Conservation (phyloP, 2,329 filamentous ascomycete genomes). For the Sarocladium kiliense region DNA sequence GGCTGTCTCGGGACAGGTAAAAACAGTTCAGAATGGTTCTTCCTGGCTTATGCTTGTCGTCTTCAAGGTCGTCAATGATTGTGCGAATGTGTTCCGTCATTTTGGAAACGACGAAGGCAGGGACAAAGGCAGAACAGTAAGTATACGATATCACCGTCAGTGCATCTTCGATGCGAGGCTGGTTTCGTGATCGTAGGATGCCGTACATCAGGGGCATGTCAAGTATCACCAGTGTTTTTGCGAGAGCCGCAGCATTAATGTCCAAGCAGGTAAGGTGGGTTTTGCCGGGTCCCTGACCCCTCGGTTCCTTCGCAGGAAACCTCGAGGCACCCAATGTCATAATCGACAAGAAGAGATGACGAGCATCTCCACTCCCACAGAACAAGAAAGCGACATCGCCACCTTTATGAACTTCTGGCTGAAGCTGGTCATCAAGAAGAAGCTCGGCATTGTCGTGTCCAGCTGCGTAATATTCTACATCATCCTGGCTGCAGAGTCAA, state of each 20-base stretch:
- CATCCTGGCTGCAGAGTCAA: not conserved
- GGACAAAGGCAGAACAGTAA: slow-evolving; percentile 15
- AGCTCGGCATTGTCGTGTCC: not conserved
- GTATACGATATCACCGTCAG: slow-evolving; percentile 16
- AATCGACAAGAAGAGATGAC: slow-evolving; percentile 16
- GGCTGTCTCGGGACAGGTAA: not conserved
- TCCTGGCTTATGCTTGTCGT: not conserved
- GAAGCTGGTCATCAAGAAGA: not conserved
- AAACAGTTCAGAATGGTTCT: not conserved
- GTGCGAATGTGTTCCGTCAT: slow-evolving; percentile 14
- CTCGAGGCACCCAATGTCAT: not conserved
- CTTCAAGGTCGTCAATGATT: slow-evolving; percentile 14
- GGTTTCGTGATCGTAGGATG: not conserved
- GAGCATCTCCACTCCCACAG: slow-evolving; percentile 19
- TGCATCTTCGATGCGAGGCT: slow-evolving; percentile 9
- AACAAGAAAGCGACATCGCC: slow-evolving; percentile 16
- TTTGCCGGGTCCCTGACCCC: not conserved
- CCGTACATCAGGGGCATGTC: slow-evolving; percentile 11
- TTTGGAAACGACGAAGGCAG: slow-evolving; percentile 14
- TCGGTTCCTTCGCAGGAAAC: not conserved
- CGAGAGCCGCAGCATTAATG: slow-evolving; percentile 17
- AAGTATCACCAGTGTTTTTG: slow-evolving; percentile 18
- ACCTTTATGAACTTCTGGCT: not conserved
- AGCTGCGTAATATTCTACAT: not conserved
- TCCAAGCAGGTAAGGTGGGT: slow-evolving; percentile 19